phyloP scores from a whole-genome alignment of 495 filamentous ascomycete genomes.

The Evansstolkia leycettana region DNA sequence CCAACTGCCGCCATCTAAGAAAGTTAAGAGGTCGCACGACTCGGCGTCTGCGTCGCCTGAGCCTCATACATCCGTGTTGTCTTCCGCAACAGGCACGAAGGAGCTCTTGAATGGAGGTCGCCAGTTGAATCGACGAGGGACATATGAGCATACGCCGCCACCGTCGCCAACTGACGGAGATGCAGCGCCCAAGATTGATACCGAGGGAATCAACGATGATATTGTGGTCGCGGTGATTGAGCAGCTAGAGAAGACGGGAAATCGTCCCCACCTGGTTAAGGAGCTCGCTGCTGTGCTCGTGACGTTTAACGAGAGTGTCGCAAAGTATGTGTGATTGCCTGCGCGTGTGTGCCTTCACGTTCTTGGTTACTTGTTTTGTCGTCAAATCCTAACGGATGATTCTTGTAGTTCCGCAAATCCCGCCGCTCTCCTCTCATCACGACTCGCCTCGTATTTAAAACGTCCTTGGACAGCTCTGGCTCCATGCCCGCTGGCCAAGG shows the following conservation, averaged over 20 bases:
- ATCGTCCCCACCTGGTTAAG: conserved; percentile 87
- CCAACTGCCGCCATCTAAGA: conserved; percentile 60
- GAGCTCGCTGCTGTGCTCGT: conserved; percentile 78
- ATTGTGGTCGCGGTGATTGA: conserved; percentile 88
- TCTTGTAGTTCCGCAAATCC: conserved; percentile 78
- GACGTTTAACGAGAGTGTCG: conserved; percentile 65
- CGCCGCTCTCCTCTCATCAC: conserved; percentile 85
- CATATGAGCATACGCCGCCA: conserved; percentile 69
- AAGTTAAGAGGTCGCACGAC: conserved; percentile 71
- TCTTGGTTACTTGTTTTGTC: conserved; percentile 28
- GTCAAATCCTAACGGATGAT: no score
- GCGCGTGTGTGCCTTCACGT: not conserved
- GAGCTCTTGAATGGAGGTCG: conserved; percentile 28
- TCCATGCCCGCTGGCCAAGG: conserved; percentile 84
- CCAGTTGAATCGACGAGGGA: conserved; percentile 30
- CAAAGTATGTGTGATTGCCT: conserved; percentile 58
- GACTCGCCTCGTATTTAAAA: conserved; percentile 78
- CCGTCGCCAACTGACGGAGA: conserved; percentile 57
- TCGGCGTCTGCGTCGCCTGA: conserved; percentile 41
- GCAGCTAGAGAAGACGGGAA: conserved; percentile 83
- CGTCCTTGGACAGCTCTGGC: conserved; percentile 70
- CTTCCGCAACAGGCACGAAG: conserved; percentile 20
- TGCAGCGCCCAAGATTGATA: conserved; percentile 57
- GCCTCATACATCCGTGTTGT: conserved; percentile 22
- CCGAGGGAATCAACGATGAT: conserved; percentile 85